phyloP scores from a whole-genome alignment of 106 monocot species.

The Dendrobium chrysotoxum region DNA sequence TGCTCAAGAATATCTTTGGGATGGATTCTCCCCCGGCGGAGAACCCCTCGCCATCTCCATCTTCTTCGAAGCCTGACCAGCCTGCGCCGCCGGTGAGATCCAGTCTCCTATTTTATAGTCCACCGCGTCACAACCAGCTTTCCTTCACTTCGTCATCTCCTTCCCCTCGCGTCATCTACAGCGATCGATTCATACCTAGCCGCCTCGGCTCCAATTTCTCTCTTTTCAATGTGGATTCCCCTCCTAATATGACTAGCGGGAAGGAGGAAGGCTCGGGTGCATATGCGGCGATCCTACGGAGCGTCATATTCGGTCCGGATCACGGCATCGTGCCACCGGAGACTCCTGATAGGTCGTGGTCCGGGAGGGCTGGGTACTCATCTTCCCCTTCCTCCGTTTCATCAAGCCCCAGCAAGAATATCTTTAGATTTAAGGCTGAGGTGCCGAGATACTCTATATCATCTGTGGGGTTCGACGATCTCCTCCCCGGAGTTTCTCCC shows the following conservation, averaged over 20 bases:
- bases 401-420: constrained; percentile 49
- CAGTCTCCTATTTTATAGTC: constrained; percentile 6
- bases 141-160: constrained; percentile 14
- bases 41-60: constrained; percentile 15
- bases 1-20: not conserved
- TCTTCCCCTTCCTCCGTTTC: constrained; percentile 32
- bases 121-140: constrained; percentile 1
- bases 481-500: constrained; percentile 31
- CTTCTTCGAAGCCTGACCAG: constrained; percentile 5
- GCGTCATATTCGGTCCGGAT: constrained; percentile 59
- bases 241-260: not conserved
- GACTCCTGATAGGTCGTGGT: constrained; percentile 24
- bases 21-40: constrained; percentile 20
- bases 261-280: constrained; percentile 28
- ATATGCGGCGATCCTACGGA: constrained; percentile 56
- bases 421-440: constrained; percentile 82
- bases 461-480: constrained; percentile 32
- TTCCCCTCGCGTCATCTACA: constrained; percentile 43
- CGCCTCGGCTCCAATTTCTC: constrained; percentile 65
- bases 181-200: constrained; percentile 80
- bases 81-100: constrained; percentile 1
- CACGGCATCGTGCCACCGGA: constrained; percentile 20
- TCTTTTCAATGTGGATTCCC: constrained; percentile 43
- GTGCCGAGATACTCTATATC: constrained; percentile 29
- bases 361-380: constrained; percentile 9